These are phyloP conservation scores for Ocimum tenuiflorum DNA, from an alignment of 257 asterid genomes.

Conservation along the genomic window DNA sequence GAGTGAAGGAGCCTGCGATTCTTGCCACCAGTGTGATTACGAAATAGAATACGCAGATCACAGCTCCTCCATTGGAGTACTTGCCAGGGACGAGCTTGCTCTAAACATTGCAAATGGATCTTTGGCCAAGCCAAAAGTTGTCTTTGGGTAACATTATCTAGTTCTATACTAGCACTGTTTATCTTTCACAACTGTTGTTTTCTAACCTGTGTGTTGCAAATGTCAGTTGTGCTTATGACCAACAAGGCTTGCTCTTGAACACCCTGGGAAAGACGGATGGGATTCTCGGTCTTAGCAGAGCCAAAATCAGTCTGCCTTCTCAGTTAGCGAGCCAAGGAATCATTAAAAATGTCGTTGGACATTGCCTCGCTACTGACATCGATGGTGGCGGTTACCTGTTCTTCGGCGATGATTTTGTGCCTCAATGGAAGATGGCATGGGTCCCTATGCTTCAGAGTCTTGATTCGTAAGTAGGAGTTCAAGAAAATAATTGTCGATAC, in stretches of 20 bases:
- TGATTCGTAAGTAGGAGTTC: constrained; percentile 28
- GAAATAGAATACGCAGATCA: constrained; percentile 74
- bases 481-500: no score
- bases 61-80: constrained; percentile 75
- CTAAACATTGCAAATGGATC: constrained; percentile 59
- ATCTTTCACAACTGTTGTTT: constrained; percentile 5
- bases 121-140: constrained; percentile 34
- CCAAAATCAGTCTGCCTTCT: constrained; percentile 61
- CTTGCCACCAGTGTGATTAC: constrained; percentile 69
- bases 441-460: constrained; percentile 55
- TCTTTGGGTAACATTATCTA: constrained; percentile 49
- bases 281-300: constrained; percentile 65
- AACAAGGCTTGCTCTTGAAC: constrained; percentile 63
- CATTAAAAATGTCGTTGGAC: constrained; percentile 57
- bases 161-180: not conserved
- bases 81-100: constrained; percentile 51
- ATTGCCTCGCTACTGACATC: constrained; percentile 51
- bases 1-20: constrained; percentile 25
- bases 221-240: constrained; percentile 72
- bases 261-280: constrained; percentile 66
- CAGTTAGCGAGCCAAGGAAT: constrained; percentile 55
- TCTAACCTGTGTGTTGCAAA: constrained; percentile 12
- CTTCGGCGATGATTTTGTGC: constrained; percentile 68
- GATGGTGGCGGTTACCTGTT: constrained; percentile 60
- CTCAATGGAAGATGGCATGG: constrained; percentile 54